Base-by-base conservation (phyloP, 192 early-diverging fungal genomes). In the Pecoramyces ruminantium region DNA sequence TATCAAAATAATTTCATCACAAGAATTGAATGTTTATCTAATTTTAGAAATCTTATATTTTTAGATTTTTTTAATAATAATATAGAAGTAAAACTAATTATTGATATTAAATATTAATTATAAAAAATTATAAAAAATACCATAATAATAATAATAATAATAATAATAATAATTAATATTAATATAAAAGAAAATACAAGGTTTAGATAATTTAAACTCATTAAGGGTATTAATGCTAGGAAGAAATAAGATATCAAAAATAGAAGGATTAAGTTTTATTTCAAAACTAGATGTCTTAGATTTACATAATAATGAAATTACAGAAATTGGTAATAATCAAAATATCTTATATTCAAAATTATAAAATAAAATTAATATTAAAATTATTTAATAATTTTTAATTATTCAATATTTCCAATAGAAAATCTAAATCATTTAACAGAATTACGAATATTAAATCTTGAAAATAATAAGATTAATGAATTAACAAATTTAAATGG, bases 21-120 rank as follows among this genome's bases (percentile, higher is more conserved):
- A 14, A 77, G 79, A 3, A 90, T 90, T 40, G 86, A 90, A 78
- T 34, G 83, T 51, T 78, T 90, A 34, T 58, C 83, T 8, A 82
- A 86, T 38, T 79, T 90, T 38, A 83, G 51, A 13, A 86, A 86
- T 78, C 81, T 90, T 11, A 86, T 87, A 15, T 89, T 87, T 83
- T 83, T 90, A 30, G 89, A 90, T 40, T 86, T 90, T 58, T 90
- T 86, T 82, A 89, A 88, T 79, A 90, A 90, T 78, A 82, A 87
- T 11, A 83, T 87, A 28, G 83, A 83, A 80, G 86, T 86, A 78
- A n/a, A 8, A 30, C 1, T n/a, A n/a, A n/a, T n/a, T n/a, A n/a
- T n/a, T n/a, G n/a, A n/a, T n/a, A n/a, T n/a, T n/a, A n/a, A n/a
- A n/a, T n/a, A n/a, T n/a, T n/a, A n/a, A n/a, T n/a, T n/a, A n/a